Conservation (phyloP, 164 flowering plant species). For the Tetrastigma voinierianum region DNA sequence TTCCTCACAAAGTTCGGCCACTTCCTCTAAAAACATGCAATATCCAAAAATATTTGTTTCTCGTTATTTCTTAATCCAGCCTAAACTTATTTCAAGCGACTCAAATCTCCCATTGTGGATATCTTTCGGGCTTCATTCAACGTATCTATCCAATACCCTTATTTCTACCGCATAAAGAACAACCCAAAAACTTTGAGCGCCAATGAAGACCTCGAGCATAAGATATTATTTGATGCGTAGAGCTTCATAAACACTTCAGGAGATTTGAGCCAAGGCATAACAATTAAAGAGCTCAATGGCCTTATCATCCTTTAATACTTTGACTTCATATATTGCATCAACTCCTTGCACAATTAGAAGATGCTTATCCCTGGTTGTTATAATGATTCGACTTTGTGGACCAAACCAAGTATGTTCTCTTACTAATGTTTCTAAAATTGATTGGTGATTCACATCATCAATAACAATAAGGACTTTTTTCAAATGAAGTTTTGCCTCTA, state of each 20-base stretch:
- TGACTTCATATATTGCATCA: neutral
- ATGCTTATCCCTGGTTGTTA: constrained; percentile 8
- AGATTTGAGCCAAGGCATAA: constrained; percentile 5
- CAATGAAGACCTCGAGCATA: constrained; percentile 8
- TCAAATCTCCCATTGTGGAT: too few relatives aligned
- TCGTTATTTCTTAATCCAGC: neutral
- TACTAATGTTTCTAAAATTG: constrained; percentile 14
- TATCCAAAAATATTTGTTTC: constrained; percentile 8
- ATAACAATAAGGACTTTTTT: constrained; percentile 23
- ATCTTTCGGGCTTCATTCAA: too few relatives aligned
- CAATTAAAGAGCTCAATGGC: neutral
- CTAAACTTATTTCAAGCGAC: neutral
- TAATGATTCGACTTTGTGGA: constrained; percentile 15
- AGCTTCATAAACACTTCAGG: neutral
- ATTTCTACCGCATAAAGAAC: neutral
- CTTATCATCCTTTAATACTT: too few relatives aligned
- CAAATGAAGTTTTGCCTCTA: neutral
- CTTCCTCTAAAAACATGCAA: constrained; percentile 12
- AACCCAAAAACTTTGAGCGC: constrained; percentile 6
- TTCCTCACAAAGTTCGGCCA: neutral
- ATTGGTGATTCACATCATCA: constrained; percentile 24
- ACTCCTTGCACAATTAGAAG: constrained; percentile 1
- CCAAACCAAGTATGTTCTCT: constrained; percentile 15
- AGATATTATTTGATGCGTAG: neutral
- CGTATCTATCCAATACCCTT: neutral